Conservation (phyloP, 2,329 filamentous ascomycete species). For the Paraphoma chrysanthemicola region DNA sequence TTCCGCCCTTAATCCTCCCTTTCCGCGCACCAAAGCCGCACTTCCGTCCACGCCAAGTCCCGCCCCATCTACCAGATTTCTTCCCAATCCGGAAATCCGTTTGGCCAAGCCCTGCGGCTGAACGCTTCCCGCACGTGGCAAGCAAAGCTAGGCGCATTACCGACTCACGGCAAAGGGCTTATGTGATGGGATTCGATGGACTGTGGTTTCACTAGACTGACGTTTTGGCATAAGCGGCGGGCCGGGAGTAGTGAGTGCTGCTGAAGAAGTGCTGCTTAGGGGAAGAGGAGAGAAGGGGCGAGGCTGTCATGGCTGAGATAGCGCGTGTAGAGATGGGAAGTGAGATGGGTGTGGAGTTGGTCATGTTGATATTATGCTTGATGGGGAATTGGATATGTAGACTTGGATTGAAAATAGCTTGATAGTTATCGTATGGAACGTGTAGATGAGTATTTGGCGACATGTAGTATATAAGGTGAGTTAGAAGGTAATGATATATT, state of each 20-base stretch:
- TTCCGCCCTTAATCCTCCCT: background rate
- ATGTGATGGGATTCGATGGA: background rate
- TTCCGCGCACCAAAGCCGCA: background rate
- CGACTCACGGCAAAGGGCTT: background rate
- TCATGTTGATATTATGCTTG: background rate
- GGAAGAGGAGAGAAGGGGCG: background rate
- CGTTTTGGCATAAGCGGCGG: background rate
- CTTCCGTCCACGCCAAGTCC: background rate
- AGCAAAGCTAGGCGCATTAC: background rate
- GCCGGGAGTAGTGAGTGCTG: too few species aligned
- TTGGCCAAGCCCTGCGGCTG: constrained; percentile 3
- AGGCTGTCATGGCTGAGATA: background rate
- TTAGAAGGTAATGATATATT: background rate
- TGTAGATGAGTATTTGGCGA: background rate
- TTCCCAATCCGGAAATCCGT: background rate
- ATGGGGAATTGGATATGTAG: background rate
- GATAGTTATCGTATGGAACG: too few species aligned
- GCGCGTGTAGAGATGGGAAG: too few species aligned
- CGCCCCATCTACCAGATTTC: background rate
- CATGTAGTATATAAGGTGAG: background rate
- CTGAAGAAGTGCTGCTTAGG: background rate
- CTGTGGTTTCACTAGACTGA: background rate
- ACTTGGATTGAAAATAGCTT: background rate
- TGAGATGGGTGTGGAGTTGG: background rate
- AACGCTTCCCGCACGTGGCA: background rate